Percentiles rank a stretch among this genome's conserved stretches.
These are phyloP conservation scores for Bauhinia variegata DNA, from an alignment of 306 rosid species.

Conservation along the genomic window DNA sequence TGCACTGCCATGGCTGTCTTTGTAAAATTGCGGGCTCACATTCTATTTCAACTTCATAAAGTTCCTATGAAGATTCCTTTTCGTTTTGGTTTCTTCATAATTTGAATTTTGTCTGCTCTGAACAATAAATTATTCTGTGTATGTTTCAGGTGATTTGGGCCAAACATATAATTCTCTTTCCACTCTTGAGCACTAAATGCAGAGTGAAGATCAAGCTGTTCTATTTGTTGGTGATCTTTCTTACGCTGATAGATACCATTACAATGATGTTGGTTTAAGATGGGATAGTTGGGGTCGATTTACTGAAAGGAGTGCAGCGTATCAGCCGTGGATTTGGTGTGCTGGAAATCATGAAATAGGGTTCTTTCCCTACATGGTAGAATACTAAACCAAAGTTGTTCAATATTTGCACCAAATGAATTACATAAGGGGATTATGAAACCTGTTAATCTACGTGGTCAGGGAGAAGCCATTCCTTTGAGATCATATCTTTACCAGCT, in stretches of 20 bases:
- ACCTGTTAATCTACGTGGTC: slow-evolving; percentile 25
- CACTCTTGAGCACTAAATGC: slow-evolving; percentile 84
- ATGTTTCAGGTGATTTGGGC: slow-evolving; percentile 89
- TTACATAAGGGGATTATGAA: too few species aligned
- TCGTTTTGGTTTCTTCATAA: slow-evolving; percentile 19
- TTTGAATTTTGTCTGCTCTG: slow-evolving; percentile 21
- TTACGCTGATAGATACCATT: slow-evolving; percentile 86
- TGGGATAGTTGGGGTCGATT: slow-evolving; percentile 98
- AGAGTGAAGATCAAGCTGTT: slow-evolving; percentile 83
- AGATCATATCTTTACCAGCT: slow-evolving; percentile 74
- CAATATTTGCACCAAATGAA: slow-evolving; percentile 7
- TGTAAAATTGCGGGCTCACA: slow-evolving; percentile 13
- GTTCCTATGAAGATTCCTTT: slow-evolving; percentile 8
- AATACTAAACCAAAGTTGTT: slow-evolving; percentile 24
- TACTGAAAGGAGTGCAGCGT: slow-evolving; percentile 74
- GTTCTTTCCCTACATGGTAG: slow-evolving; percentile 87
- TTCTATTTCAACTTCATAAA: slow-evolving; percentile 26
- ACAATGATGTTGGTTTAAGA: slow-evolving; percentile 77
- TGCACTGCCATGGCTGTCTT: slow-evolving; percentile 22
- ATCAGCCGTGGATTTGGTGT: slow-evolving; percentile 94
- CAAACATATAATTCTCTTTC: slow-evolving; percentile 94
- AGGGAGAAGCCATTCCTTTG: slow-evolving; percentile 93
- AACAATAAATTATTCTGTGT: slow-evolving; percentile 25
- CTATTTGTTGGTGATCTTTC: slow-evolving; percentile 90
- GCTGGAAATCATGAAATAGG: slow-evolving; percentile 95